phyloP scores from a whole-genome alignment of 208 protist species.

The Naegleria lovaniensis region DNA sequence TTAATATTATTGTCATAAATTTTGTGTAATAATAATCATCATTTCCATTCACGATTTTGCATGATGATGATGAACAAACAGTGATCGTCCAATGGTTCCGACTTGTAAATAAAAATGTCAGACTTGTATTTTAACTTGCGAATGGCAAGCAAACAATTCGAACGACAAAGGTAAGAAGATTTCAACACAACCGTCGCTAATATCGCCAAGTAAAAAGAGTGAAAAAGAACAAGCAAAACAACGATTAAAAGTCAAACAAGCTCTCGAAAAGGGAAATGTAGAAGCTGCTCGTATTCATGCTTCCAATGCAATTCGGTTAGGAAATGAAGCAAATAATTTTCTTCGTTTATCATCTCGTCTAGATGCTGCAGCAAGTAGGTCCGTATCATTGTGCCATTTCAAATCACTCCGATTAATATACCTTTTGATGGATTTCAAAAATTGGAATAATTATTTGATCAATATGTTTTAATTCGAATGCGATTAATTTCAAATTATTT shows the following conservation, averaged over 20 bases:
- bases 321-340: constrained; percentile 90
- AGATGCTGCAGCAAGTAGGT: constrained; percentile 84
- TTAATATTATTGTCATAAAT: background rate
- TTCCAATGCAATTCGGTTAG: constrained; percentile 93
- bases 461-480: background rate
- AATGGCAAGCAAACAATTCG: background rate
- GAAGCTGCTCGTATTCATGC: constrained; percentile 94
- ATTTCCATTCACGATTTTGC: too few relatives aligned
- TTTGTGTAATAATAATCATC: background rate
- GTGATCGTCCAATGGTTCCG: background rate
- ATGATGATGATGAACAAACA: too few relatives aligned
- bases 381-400: constrained; percentile 28
- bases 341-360: constrained; percentile 81
- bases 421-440: constrained; percentile 79
- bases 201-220: constrained; percentile 49
- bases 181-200: too few relatives aligned
- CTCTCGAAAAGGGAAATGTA: constrained; percentile 93
- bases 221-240: constrained; percentile 84
- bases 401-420: constrained; percentile 85
- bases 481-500: background rate
- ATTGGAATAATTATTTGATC: too few relatives aligned
- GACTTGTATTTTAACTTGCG: background rate
- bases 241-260: constrained; percentile 80
- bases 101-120: background rate
- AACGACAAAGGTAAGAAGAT: background rate